Evolutionary conservation across 2,329 filamentous ascomycete genomes (phyloP).

Genomic region (Penicillium sumatraense): DNA sequence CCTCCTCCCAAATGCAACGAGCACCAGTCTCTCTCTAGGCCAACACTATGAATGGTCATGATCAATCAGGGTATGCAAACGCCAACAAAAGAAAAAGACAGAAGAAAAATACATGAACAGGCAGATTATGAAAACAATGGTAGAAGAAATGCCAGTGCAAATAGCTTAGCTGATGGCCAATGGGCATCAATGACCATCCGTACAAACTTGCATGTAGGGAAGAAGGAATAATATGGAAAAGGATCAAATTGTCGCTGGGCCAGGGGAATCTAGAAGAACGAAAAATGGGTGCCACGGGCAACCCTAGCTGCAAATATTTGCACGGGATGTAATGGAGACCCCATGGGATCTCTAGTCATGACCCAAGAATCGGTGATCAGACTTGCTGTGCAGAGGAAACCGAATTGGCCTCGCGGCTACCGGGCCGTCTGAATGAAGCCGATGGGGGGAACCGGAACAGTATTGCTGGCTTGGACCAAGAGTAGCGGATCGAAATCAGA

Average conservation of each 20-base stretch:
- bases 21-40: constrained; percentile 3
- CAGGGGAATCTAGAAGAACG: constrained; percentile 29
- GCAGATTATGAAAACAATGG: constrained; percentile 10
- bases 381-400: not conserved
- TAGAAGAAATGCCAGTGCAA: constrained; percentile 7
- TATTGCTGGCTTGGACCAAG: not conserved
- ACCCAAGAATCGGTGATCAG: not conserved
- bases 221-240: not conserved
- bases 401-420: not conserved
- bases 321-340: constrained; percentile 7
- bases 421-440: not conserved
- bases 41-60: constrained; percentile 13
- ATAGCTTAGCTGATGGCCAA: constrained; percentile 9
- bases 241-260: constrained; percentile 19
- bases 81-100: constrained; percentile 9
- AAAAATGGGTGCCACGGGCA: constrained; percentile 18
- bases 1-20: constrained; percentile 4
- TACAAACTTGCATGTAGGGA: constrained; percentile 17
- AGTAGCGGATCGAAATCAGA: not conserved
- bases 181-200: constrained; percentile 16
- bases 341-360: not conserved
- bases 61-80: constrained; percentile 27
- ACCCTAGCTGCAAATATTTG: constrained; percentile 13
- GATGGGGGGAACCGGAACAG: not conserved
- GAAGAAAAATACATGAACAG: not conserved